These are phyloP conservation scores for Psidium friedrichsthalianum DNA, from an alignment of 345 rosid genomes.

Conservation along the genomic window DNA sequence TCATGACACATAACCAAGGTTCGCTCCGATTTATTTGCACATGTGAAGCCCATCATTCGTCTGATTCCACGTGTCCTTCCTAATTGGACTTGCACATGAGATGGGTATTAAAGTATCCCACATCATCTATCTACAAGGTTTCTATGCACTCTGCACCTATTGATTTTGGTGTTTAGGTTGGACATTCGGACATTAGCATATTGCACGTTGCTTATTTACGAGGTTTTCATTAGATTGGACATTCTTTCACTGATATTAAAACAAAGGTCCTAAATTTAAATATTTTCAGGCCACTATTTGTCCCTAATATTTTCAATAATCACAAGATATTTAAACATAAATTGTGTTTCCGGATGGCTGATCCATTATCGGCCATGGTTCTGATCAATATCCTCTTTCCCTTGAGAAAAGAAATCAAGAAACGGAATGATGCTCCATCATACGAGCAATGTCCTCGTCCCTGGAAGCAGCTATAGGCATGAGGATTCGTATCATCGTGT, in stretches of 20 bases:
- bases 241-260: neutral
- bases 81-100: neutral
- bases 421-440: neutral
- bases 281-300: neutral
- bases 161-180: neutral
- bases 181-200: neutral
- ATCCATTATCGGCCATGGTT: neutral
- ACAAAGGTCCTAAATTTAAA: neutral
- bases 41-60: rapidly evolving
- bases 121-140: rapidly evolving
- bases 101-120: neutral
- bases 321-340: too few species aligned
- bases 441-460: neutral
- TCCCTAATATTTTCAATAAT: too few species aligned
- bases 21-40: neutral
- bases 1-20: neutral
- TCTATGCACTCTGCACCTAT: neutral
- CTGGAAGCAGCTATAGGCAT: neutral
- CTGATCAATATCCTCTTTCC: neutral
- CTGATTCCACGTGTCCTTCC: neutral
- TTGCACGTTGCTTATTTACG: neutral
- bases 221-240: neutral
- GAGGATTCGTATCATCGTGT: neutral
- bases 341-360: neutral
- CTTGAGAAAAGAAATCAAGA: neutral